phyloP scores from a whole-genome alignment of 2,329 filamentous ascomycete species.

The Aaosphaeria pasadenensis region DNA sequence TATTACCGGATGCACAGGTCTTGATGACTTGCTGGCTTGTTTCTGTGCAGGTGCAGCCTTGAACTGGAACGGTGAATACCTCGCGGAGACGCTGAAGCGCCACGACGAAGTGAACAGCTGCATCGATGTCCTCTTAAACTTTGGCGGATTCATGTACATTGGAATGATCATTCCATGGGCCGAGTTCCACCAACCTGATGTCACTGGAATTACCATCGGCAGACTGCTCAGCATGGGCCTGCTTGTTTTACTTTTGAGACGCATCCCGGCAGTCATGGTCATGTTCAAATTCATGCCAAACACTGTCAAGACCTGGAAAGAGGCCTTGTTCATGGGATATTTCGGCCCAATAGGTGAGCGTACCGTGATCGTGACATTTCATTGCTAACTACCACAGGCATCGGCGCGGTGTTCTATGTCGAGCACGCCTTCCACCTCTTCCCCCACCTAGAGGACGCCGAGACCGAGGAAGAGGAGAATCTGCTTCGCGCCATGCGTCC shows the following conservation, averaged over 20 bases:
- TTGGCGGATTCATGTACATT: slow-evolving; percentile 57
- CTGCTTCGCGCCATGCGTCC: slow-evolving; percentile 35
- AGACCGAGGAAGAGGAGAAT: slow-evolving; percentile 33
- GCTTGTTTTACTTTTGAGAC: slow-evolving; percentile 52
- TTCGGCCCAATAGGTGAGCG: slow-evolving; percentile 38
- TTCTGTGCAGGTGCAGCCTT: slow-evolving; percentile 56
- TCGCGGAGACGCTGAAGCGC: slow-evolving; percentile 46
- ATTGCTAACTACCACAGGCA: slow-evolving; percentile 16
- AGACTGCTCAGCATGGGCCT: slow-evolving; percentile 50
- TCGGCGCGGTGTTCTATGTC: slow-evolving; percentile 40
- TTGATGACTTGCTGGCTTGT: slow-evolving; percentile 57
- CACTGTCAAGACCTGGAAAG: slow-evolving; percentile 49
- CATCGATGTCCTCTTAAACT: slow-evolving; percentile 56
- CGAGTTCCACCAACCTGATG: slow-evolving; percentile 43
- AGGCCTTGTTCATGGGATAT: slow-evolving; percentile 58
- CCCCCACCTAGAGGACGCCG: slow-evolving; percentile 35
- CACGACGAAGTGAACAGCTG: slow-evolving; percentile 31
- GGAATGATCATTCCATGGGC: slow-evolving; percentile 53
- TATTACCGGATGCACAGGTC: slow-evolving; percentile 56
- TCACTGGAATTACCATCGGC: slow-evolving; percentile 31
- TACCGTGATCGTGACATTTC: background rate
- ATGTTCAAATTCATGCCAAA: slow-evolving; percentile 54
- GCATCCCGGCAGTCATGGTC: slow-evolving; percentile 52
- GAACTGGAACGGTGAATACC: slow-evolving; percentile 59
- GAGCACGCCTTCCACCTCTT: slow-evolving; percentile 41